Evolutionary conservation across 2,329 filamentous ascomycete species (phyloP), one percentile per base, ranked within the genome.

Genomic region (Apiospora kogelbergensis): DNA sequence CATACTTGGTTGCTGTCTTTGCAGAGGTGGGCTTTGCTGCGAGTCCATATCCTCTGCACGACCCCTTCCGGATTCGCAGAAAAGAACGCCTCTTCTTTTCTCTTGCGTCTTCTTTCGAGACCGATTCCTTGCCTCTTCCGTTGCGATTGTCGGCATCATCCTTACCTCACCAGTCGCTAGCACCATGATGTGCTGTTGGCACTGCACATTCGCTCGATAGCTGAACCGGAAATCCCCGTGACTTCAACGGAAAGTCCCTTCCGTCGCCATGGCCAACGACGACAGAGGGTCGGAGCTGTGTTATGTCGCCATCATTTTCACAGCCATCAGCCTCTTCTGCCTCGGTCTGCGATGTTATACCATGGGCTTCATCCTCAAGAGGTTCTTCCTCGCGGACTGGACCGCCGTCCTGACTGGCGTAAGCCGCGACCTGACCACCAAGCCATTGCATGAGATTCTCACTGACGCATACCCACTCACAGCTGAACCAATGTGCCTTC

Each of bases 341-440:
- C 80, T 85, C 44, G 74, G 76, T 15, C 74, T 85, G 45, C 78
- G 84, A 67, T 79, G 76, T 17, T 85, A 84, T 73, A 84, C 83
- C 20, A 78, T 83, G 70, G 76, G 76, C 3, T 76, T 81, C 24
- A 74, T 85, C 71, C 85, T 81, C 71, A 83, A 81, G 48, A 78
- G 78, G 66, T 68, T 70, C 42, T 67, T 60, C 46, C 42, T 65
- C n/a, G 69, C 65, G 37, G 69, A 70, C 37, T 70, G 69, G 69
- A 24, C 68, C 26, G 67, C 69, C 15, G 64, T 68, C 30, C 22
- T 68, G 20, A 65, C 69, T 10, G 30, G 65, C 37, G 69, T 70
- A 67, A 40, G 67, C 63, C 6, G 41, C 13, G 20, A n/a, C 24
- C 63, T 22, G 24, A 48, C 22, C 30, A 53, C 22, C 65, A 10